Conservation (phyloP, 2,329 filamentous ascomycete species). For the Cytospora piceae region DNA sequence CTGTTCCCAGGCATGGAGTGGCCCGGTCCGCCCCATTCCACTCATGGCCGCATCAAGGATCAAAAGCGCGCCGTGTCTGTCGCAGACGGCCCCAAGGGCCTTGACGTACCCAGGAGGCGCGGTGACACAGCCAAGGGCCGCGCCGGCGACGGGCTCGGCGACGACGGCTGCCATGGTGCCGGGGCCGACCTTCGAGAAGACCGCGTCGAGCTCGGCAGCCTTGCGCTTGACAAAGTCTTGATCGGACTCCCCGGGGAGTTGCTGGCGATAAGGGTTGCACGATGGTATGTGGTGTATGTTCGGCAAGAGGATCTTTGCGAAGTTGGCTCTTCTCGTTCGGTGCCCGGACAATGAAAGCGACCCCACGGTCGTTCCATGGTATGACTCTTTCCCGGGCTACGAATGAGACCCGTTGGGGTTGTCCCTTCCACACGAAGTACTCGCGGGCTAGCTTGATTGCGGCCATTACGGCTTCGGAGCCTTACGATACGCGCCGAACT, state of each 20-base stretch:
- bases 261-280: constrained; percentile 67
- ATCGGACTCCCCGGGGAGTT: constrained; percentile 52
- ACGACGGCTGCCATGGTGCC: constrained; percentile 69
- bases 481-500: constrained; percentile 39
- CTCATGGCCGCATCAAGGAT: constrained; percentile 82
- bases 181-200: constrained; percentile 64
- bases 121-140: constrained; percentile 71
- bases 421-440: constrained; percentile 61
- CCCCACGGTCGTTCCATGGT: constrained; percentile 72
- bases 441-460: constrained; percentile 70
- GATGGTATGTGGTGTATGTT: constrained; percentile 62
- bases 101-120: constrained; percentile 69
- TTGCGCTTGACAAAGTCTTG: constrained; percentile 60
- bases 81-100: constrained; percentile 70
- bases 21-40: constrained; percentile 63
- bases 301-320: constrained; percentile 57
- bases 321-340: constrained; percentile 59
- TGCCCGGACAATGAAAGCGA: constrained; percentile 64
- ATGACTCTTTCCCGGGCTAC: constrained; percentile 68
- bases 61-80: constrained; percentile 72
- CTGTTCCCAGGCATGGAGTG: constrained; percentile 65
- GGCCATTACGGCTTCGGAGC: constrained; percentile 71
- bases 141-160: constrained; percentile 69
- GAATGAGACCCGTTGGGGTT: constrained; percentile 60
- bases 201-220: constrained; percentile 63